Evolutionary conservation across 2,329 filamentous ascomycete genomes (phyloP), one percentile per base, ranked within the genome.

Genomic region (Fusarium falciforme): DNA sequence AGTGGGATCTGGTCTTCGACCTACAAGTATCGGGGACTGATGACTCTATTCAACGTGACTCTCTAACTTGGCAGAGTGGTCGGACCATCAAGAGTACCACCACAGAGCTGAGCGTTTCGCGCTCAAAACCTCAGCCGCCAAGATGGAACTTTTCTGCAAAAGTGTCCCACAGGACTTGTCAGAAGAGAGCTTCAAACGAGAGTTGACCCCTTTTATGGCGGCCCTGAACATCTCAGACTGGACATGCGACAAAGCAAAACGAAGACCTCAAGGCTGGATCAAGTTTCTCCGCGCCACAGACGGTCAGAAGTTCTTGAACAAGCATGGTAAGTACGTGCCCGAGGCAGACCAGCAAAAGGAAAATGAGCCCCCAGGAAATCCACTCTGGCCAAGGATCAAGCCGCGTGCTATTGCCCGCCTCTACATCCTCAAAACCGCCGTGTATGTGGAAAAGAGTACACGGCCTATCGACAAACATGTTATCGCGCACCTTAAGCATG

Each of bases 121-220:
- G 25, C 40, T 27, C 25, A 52, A 52, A 10, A 22, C 16, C 47
- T 20, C 47, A 52, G 4, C 16, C 17, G 14, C 11, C 10, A 65
- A 25, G 5, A 89, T 89, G 84, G 87, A 89, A 69, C 83, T 87
- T 12, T 84, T 84, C 38, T 74, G 89, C 35, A 70, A 62, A 16
- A 83, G 84, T 12, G 80, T 90, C 16, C 87, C 87, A 2, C 33
- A 61, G 11, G 79, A 83, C 31, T 72, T 89, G 33, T 79, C 82
- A 11, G 81, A 85, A 3, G 74, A 82, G 0, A 74, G 72, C 8
- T 77, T 90, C 11, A 77, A 74, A 12, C 74, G 63, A 0, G 83
- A 85, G 59, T 80, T 90, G 2, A 61, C 74, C 17, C 83, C 84
- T 0, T 77, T 83, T 31, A 83, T 89, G 77, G 75, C 78, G 0